Base-by-base conservation (phyloP, 2,329 filamentous ascomycete genomes). In the Sordariomycetes sp. region DNA sequence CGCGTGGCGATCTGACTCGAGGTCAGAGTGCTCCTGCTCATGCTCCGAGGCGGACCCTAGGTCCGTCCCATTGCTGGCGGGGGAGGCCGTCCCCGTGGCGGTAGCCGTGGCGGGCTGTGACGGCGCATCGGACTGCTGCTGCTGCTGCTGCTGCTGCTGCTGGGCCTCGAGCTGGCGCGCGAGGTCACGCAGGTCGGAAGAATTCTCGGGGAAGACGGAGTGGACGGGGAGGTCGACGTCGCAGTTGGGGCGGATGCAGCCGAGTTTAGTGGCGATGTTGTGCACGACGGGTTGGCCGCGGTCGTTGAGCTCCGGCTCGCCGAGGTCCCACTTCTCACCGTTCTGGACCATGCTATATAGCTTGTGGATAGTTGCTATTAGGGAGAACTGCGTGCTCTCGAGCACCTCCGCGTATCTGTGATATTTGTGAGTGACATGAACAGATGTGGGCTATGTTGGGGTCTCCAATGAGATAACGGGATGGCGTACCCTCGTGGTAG, bases 361-460 rank as follows among this genome's bases (percentile, higher is more conserved):
- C 68, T 85, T 85, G 65, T 84, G 81, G 1, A 84, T 79, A 22
- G 81, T 84, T 57, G 80, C 80, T 59, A 84, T 81, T 58, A 85
- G 73, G 53, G 80, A 79, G 64, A 83, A 81, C 64, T 85, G 82
- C 1, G 80, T 84, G 68, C 84, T 82, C 62, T 85, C 82, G 39
- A 85, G 68, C 22, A 85, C 80, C 65, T 85, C 82, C 56, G 81
- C 81, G 62, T 85, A 84, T 57, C 80, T 82, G 61, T 4, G 8
- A 10, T 24, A 5, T 36, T 24, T 32, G 52, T 58, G 51, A 59
- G 52, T 34, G 32, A 25, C 10, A 10, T 17, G 22, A 45, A 24
- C 36, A 22, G n/a, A 34, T n/a, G 7, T 32, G 20, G 25, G 55
- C n/a, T 53, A 48, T 45, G 24, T n/a, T n/a, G n/a, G n/a, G n/a